phyloP scores from a whole-genome alignment of 2,329 filamentous ascomycete species.

The Fusarium sp. region DNA sequence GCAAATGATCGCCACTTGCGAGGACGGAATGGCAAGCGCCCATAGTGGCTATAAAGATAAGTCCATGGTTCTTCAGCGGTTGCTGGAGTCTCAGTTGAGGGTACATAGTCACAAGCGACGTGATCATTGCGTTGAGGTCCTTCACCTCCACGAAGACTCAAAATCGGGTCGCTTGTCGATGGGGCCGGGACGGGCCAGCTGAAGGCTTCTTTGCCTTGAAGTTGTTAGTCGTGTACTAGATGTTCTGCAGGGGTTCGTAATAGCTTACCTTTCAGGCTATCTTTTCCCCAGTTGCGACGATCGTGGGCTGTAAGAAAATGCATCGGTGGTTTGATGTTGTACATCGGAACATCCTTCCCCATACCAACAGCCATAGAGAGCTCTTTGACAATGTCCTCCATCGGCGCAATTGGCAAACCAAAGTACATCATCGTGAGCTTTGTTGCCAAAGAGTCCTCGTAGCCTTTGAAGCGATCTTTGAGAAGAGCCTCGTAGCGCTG shows the following conservation, averaged over 20 bases:
- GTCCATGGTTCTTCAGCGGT: conserved; percentile 11
- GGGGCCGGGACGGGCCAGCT: conserved; percentile 7
- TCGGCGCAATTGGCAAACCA: conserved; percentile 54
- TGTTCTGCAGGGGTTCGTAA: rapidly evolving
- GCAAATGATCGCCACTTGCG: conserved; percentile 31
- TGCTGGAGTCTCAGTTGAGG: not conserved
- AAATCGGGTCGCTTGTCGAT: not conserved
- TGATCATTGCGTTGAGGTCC: no score
- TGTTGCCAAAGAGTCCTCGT: conserved; percentile 44
- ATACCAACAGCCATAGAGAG: conserved; percentile 30
- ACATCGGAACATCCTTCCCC: conserved; percentile 8
- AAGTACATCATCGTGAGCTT: conserved; percentile 58
- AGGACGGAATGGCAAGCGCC: conserved; percentile 37
- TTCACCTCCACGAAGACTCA: conserved; percentile 30
- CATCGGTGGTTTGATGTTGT: conserved; percentile 40
- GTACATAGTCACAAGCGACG: conserved; percentile 2
- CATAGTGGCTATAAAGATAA: conserved; percentile 45
- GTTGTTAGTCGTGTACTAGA: not conserved
- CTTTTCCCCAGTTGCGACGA: conserved; percentile 43
- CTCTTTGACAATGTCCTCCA: conserved; percentile 36
- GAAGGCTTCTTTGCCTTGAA: conserved; percentile 8
- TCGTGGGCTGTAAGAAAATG: conserved; percentile 46
- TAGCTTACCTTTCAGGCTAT: conserved; percentile 31
- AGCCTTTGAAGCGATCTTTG: conserved; percentile 42
- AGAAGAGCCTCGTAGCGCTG: conserved; percentile 44